Evolutionary conservation across 371 early-diverging fungal genomes (phyloP).

Genomic region (Capillidium rhysosporum): DNA sequence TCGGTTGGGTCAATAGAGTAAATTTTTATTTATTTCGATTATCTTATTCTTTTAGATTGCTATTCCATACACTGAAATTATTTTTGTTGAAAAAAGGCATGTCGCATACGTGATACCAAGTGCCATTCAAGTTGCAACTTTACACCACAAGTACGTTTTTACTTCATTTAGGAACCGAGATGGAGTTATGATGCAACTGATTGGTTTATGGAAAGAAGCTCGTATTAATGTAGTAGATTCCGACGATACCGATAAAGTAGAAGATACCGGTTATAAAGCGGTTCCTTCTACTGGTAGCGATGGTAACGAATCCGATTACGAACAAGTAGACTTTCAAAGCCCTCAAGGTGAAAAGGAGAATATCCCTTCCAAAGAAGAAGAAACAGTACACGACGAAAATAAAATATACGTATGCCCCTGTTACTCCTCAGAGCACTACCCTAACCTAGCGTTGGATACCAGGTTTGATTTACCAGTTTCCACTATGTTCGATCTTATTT

Average conservation of each 20-base stretch:
- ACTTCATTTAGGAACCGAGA: constrained; percentile 1
- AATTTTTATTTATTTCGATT: not conserved
- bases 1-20: constrained; percentile 84
- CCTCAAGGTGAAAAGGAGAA: not conserved
- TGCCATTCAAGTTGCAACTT: constrained; percentile 57
- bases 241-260: not conserved
- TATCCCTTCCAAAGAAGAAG: no score
- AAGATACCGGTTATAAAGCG: not conserved
- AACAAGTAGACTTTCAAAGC: not conserved
- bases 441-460: not conserved
- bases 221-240: not conserved
- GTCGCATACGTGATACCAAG: constrained; percentile 69
- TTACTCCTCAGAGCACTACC: not conserved
- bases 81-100: constrained; percentile 52
- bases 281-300: not conserved
- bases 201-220: not conserved
- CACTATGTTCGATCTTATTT: not conserved
- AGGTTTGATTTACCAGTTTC: not conserved
- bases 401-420: not conserved
- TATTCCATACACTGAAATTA: constrained; percentile 62
- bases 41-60: constrained; percentile 26
- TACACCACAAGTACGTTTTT: constrained; percentile 23
- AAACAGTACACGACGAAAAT: not conserved
- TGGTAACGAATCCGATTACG: not conserved
- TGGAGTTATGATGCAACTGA: not conserved